phyloP scores from a whole-genome alignment of 2,329 filamentous ascomycete genomes.

The Fusarium pininemorale region DNA sequence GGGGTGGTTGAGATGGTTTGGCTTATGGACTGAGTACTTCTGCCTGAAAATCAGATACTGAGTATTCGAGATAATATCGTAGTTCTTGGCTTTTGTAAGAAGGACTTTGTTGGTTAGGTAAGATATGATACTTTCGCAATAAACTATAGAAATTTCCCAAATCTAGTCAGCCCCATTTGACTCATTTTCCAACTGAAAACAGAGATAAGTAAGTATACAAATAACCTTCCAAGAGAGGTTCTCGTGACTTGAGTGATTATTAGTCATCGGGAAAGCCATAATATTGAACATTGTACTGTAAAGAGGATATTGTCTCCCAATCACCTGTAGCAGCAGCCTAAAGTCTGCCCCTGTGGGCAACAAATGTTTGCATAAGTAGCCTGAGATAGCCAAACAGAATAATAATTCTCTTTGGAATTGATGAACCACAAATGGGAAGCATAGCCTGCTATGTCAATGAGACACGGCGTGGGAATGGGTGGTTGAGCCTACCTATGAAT shows the following conservation, averaged over 20 bases:
- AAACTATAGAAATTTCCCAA: no score
- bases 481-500: rapidly evolving
- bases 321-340: not conserved
- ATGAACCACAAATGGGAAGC: rapidly evolving
- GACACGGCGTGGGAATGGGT: rapidly evolving
- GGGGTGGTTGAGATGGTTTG: not conserved
- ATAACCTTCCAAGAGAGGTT: rapidly evolving
- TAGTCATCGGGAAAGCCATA: not conserved
- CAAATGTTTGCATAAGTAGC: no score
- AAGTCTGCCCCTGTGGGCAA: rapidly evolving
- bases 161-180: no score
- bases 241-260: rapidly evolving
- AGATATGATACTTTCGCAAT: not conserved
- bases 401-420: rapidly evolving
- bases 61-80: rapidly evolving
- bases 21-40: not conserved
- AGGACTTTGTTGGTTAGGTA: not conserved
- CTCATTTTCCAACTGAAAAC: not conserved
- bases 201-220: not conserved
- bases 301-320: no score
- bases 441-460: rapidly evolving
- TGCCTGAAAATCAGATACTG: not conserved
- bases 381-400: no score
- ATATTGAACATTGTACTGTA: rapidly evolving
- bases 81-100: not conserved